Evolutionary conservation across 2,329 filamentous ascomycete genomes (phyloP), one percentile per base, ranked within the genome.

Genomic region (Chaetoscypha palmicola): DNA sequence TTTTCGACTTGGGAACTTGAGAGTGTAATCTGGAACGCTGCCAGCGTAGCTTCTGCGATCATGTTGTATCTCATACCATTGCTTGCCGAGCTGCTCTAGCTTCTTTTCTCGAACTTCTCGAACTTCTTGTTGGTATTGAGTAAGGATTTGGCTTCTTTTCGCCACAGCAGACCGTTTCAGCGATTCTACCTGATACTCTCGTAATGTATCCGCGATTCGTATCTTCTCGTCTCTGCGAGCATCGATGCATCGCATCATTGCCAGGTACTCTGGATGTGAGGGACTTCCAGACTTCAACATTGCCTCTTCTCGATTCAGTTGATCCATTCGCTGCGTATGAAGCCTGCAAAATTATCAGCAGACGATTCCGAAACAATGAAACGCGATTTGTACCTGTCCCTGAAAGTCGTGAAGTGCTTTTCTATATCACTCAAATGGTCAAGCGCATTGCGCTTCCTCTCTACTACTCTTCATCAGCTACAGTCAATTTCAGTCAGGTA

Each of bases 41-140:
- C 86, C 83, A 49, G 87, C 84, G 50, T 77, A 74, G 58, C 82
- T 84, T 58, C 90, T 81, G 46, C 92, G 80, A 60, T 94, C 88
- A 54, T 86, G 82, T 63, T 97, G 91, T 45, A 97, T 86, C 55
- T 91, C 83, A 65, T 94, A 95, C 75, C 91, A 94, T 53, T 92
- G 82, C 62, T 88, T 81, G 58, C 92, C 91, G 46, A 95, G 79
- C 46, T 82, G 74, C 50, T 90, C 84, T 22, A 97, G 72, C 35
- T 85, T 77, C 43, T 76, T 75, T 63, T 97, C 91, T 48, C 92
- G 80, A 52, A 85, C 76, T 59, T 94, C 86, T 43, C 92, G 81
- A 24, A 90, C 77, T 37, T 80, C 79, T 64, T 98, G 92, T 64
- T 89, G 90, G 64, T 86, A 97, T 58, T 96, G 90, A 47, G 85